Evolutionary conservation across 2,329 filamentous ascomycete species (phyloP), one percentile per base, ranked within the genome.

Genomic region (Cordyceps farinosa): DNA sequence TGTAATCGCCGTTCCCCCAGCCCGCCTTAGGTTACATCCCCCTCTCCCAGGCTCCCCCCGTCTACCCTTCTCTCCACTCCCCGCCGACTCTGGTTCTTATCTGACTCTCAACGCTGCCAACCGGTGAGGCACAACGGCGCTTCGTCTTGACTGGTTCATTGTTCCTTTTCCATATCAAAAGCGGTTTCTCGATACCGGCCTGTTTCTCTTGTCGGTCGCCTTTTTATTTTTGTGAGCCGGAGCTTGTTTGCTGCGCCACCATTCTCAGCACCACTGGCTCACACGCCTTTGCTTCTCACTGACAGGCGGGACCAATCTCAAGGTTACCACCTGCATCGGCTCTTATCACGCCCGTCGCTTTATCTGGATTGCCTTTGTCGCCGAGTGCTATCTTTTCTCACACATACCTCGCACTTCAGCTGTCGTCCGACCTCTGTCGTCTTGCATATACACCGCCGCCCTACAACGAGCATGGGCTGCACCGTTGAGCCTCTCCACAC

Each of bases 21-120:
- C 64, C 61, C 65, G 61, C 66, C 61, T 66, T 64, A 66, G 67
- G 67, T 70, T 68, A 63, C 67, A 68, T 70, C 64, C 64, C 62
- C 65, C 62, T 61, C 63, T 45, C 57, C 22, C 22, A 22, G 22
- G 22, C 22, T 22, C 59, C 38, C 57, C 51, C 61, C 47, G 60
- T 51, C 60, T 45, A 60, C 60, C 60, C 61, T 61, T 56, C 62
- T 64, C 66, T 64, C 59, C 64, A 45, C 47, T 63, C 65, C 66
- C 55, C 62, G 52, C 58, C 17, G 42, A 22, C 38, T 40, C 47
- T 56, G 61, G 38, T 63, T 65, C 64, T 60, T 58, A 62, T 66
- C 62, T 61, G 36, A 56, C 57, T 42, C 51, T 61, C 45, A 17
- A 54, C 29, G 36, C 32, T 34, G 40, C 38, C 40, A 50, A 40